phyloP scores from a whole-genome alignment of 2,329 filamentous ascomycete species.

The Colletotrichum trifolii region DNA sequence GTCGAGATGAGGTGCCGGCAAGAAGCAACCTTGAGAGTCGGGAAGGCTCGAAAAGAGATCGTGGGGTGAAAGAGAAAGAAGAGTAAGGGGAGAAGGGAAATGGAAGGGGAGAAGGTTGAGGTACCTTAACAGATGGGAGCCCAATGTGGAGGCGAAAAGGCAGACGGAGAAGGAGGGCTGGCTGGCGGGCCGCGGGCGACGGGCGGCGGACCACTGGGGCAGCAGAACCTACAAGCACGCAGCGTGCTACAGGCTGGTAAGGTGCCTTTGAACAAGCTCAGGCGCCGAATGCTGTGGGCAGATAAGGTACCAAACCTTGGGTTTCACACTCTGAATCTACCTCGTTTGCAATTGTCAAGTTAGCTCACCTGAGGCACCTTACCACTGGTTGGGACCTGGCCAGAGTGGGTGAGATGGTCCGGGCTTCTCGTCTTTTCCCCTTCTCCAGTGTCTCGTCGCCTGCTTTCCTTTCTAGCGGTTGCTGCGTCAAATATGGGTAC shows the following conservation, averaged over 20 bases:
- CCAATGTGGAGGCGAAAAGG: slow-evolving; percentile 37
- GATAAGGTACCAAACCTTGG: neutral
- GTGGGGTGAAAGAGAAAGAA: slow-evolving; percentile 35
- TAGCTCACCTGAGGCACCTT: too few relatives aligned
- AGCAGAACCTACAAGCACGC: neutral
- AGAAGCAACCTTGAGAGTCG: slow-evolving; percentile 29
- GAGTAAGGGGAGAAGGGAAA: slow-evolving; percentile 5
- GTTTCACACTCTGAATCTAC: too few relatives aligned
- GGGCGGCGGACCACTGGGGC: slow-evolving; percentile 32
- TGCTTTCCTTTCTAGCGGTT: too few relatives aligned
- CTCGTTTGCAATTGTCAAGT: too few relatives aligned
- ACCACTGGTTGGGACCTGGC: too few relatives aligned
- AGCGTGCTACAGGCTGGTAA: neutral
- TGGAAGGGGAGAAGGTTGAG: slow-evolving; percentile 26
- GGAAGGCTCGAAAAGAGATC: slow-evolving; percentile 32
- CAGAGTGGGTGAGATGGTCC: too few relatives aligned
- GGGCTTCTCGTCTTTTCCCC: too few relatives aligned
- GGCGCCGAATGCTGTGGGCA: neutral
- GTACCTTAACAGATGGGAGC: slow-evolving; percentile 37
- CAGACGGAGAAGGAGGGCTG: slow-evolving; percentile 13
- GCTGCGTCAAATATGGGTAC: neutral
- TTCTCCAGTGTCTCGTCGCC: too few relatives aligned
- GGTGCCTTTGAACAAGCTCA: neutral
- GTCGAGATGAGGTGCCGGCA: slow-evolving; percentile 21
- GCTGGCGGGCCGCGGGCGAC: slow-evolving; percentile 4